Base-by-base conservation (phyloP, 345 rosid genomes). In the Sonneratia alba region DNA sequence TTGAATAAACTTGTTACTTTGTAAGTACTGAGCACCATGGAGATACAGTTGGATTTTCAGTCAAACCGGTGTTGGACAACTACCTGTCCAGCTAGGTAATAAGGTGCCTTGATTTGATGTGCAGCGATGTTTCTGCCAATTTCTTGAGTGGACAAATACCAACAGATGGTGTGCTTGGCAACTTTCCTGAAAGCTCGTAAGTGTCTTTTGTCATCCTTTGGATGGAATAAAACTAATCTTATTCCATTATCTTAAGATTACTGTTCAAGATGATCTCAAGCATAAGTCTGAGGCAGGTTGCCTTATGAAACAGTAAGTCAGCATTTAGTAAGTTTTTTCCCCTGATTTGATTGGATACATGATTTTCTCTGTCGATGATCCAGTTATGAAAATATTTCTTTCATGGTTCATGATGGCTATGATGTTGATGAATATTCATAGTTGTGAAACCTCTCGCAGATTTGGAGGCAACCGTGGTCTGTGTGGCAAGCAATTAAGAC, bases 41-140 rank as follows among this genome's bases (percentile, higher is more conserved):
- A 66, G 45, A 18, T 2, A 53, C n/a, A 36, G 13, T 36, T 63
- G 7, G 24, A 38, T 36, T 55, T 40, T 65, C 38, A 27, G 24
- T 65, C n/a, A 37, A 27, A 66, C 36, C 27, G 32, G 21, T 71
- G 43, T 70, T 49, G 47, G 43, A 42, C 45, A 42, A 42, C 45
- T 42, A 42, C 45, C 45, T 42, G 45, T 42, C 45, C 18, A 56
- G 24, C 49, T 59, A 18, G 22, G 22, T 43, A 22, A 36, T 66
- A n/a, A n/a, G 68, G 71, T 70, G 57, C 73, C 63, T 82, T 43
- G 59, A 55, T 65, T 75, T 73, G 45, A 72, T 73, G 63, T 81
- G 77, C 86, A 95, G 99, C 79, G 91, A 95, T 40, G 88, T 92
- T 70, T 89, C 99, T 18, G 86, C 90, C 82, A 95, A 95, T 83